phyloP scores from a whole-genome alignment of 108 stramenopile species.

The Thalassiosira profunda region DNA sequence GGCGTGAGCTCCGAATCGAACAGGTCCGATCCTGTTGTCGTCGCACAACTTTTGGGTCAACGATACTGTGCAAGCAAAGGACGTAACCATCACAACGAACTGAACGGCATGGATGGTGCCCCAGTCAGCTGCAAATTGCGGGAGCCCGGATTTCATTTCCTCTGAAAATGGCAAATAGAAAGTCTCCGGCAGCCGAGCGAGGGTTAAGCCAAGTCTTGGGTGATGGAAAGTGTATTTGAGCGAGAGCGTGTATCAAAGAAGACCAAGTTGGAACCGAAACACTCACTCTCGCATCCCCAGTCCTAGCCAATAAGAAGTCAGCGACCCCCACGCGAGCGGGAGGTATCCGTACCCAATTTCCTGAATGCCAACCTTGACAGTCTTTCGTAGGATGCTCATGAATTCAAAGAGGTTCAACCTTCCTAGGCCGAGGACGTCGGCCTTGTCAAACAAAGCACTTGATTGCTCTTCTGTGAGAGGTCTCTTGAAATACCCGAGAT shows the following conservation, averaged over 20 bases:
- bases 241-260: background rate
- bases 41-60: constrained; percentile 53
- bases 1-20: constrained; percentile 42
- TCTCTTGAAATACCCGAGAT: constrained; percentile 27
- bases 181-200: constrained; percentile 35
- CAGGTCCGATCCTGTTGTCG: constrained; percentile 37
- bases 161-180: constrained; percentile 18
- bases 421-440: constrained; percentile 26
- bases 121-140: constrained; percentile 7
- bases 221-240: no score
- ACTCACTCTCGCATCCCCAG: constrained; percentile 42
- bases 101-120: constrained; percentile 29
- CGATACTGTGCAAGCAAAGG: constrained; percentile 8
- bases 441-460: constrained; percentile 24
- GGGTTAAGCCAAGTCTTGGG: constrained; percentile 37
- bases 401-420: constrained; percentile 45
- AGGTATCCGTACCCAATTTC: constrained; percentile 54
- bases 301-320: constrained; percentile 52
- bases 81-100: constrained; percentile 12
- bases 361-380: constrained; percentile 41
- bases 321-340: constrained; percentile 45
- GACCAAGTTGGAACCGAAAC: background rate
- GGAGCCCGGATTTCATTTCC: constrained; percentile 8
- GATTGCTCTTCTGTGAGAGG: constrained; percentile 27
- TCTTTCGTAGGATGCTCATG: constrained; percentile 47